Conservation (phyloP, 2,329 filamentous ascomycete genomes). For the Neopestalotiopsis clavispora region DNA sequence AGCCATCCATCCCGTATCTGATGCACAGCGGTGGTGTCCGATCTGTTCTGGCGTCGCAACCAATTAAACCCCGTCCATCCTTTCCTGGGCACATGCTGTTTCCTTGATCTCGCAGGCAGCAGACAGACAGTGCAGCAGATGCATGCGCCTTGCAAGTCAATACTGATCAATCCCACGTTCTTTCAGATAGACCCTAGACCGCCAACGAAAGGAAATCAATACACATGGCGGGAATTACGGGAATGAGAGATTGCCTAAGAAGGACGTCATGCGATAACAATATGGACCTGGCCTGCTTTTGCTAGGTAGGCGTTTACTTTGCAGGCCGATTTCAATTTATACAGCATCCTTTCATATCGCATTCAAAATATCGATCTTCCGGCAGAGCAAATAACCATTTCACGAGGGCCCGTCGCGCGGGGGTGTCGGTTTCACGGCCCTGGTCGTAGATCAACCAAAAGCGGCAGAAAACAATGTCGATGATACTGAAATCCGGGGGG, state of each 20-base stretch:
- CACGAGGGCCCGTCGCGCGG: no score
- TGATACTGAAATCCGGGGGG: neutral
- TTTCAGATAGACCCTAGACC: no score
- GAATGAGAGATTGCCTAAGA: no score
- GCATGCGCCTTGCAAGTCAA: neutral
- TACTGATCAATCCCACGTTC: no score
- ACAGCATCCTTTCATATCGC: neutral
- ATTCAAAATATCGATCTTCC: neutral
- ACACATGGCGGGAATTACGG: no score
- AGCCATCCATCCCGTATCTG: conserved; percentile 1
- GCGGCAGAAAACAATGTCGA: neutral
- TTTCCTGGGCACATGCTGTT: neutral
- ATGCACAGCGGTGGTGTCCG: neutral
- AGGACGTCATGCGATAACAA: no score
- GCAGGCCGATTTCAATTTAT: neutral
- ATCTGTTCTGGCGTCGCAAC: neutral
- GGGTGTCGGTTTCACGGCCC: neutral
- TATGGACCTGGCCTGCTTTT: no score
- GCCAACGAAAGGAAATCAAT: no score
- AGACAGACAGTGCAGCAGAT: neutral
- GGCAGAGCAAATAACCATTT: neutral
- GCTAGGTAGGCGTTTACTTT: neutral
- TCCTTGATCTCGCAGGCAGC: neutral
- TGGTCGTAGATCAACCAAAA: neutral
- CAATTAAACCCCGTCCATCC: neutral